Base-by-base conservation (phyloP, 2,329 filamentous ascomycete species). In the Aplosporella prunicola region DNA sequence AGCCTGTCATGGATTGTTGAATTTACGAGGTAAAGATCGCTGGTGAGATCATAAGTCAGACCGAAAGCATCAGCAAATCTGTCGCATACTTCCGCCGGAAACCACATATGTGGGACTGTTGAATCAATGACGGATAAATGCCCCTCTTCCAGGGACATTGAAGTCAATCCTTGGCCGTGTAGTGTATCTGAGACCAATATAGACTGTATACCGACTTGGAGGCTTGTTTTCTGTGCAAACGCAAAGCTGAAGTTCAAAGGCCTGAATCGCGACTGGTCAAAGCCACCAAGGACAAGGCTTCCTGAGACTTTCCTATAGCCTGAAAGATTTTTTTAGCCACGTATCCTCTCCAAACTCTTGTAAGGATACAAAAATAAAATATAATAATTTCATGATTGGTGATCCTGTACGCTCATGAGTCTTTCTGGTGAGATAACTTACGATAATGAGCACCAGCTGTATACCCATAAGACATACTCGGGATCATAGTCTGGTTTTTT, bases 281-380 rank as follows among this genome's bases (percentile, higher is more conserved):
- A 66, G 5, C 63, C 63, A 11, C 63, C 62, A 4, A 67, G 42
- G 2, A 59, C 54, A 15, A 65, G 48, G 32, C 49, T 61, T 6
- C 55, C 57, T 24, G 52, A 51, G 0, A 55, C 52, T 1, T 51
- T 51, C 29, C 58, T 58, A 15, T 51, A 36, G 8, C 27, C 27
- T 29, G 27, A 29, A 48, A n/a, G n/a, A n/a, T n/a, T n/a, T n/a
- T n/a, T n/a, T n/a, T n/a, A n/a, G n/a, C n/a, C n/a, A n/a, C n/a
- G n/a, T n/a, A 47, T 14, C 10, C 9, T 30, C 17, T 26, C 11
- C 18, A 10, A 10, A 5, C 20, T 5, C 3, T 22, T 26, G 14
- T 35, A 6, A 40, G 13, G 1, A 8, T 5, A 27, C 27, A 7
- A 15, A 9, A 8, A 14, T 9, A 14, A 29, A 9, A 14, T 29